A percentile compares a stretch with the other conserved stretches of the same genome.
These are phyloP conservation scores for Mortierella alpina DNA, from an alignment of 192 early-diverging fungal species.

Conservation along the genomic window DNA sequence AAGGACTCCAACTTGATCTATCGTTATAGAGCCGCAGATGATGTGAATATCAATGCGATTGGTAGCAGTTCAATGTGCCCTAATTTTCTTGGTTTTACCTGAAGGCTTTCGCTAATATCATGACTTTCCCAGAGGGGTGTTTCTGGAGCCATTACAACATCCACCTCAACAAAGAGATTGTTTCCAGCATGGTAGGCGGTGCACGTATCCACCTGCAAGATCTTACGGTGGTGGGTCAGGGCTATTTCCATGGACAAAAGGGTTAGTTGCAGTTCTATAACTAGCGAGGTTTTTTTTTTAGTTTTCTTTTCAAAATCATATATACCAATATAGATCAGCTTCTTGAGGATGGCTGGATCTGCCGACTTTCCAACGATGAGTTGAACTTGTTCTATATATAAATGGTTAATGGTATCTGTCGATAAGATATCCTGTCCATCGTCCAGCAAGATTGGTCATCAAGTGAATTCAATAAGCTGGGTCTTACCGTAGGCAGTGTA, in stretches of 20 bases:
- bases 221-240: conserved; percentile 76
- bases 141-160: conserved; percentile 92
- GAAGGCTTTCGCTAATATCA: conserved; percentile 92
- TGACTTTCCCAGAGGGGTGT: conserved; percentile 85
- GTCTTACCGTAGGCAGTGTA: conserved; percentile 66
- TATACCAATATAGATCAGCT: conserved; percentile 81
- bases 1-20: conserved; percentile 85
- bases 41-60: neutral
- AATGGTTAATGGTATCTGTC: too few species aligned
- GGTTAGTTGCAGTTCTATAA: too few species aligned
- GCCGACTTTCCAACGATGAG: conserved; percentile 89
- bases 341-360: conserved; percentile 80
- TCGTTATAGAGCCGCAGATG: neutral
- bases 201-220: conserved; percentile 80
- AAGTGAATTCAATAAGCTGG: neutral
- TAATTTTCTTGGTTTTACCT: conserved; percentile 32
- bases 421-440: too few species aligned
- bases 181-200: conserved; percentile 91
- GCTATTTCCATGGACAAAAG: conserved; percentile 40
- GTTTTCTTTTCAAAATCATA: neutral
- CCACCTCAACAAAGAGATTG: conserved; percentile 94
- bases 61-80: neutral
- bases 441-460: too few species aligned
- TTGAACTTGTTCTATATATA: conserved; percentile 71
- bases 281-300: too few species aligned